Evolutionary conservation across 2,329 filamentous ascomycete species (phyloP).

Genomic region (Neocatenulostroma microsporum): DNA sequence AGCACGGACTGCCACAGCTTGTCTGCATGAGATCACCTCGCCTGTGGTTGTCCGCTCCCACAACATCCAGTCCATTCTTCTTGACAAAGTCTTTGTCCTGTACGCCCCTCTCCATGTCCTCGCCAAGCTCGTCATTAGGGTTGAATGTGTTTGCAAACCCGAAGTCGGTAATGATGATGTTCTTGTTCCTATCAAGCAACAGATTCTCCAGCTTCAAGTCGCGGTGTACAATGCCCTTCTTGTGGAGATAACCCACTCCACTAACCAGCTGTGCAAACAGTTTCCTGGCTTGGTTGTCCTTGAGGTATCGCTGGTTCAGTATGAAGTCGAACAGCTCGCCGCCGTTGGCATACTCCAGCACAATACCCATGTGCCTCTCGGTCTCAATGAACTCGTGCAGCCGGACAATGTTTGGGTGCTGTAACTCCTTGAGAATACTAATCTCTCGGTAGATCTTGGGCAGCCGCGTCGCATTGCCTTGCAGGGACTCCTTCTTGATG

Average conservation of each 20-base stretch:
- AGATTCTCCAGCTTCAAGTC: constrained; percentile 96
- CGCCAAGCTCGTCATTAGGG: constrained; percentile 73
- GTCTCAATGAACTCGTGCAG: constrained; percentile 99
- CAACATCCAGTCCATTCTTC: constrained; percentile 71
- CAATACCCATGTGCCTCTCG: constrained; percentile 93
- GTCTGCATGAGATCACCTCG: constrained; percentile 98
- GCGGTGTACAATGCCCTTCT: constrained; percentile 96
- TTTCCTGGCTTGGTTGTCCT: constrained; percentile 81
- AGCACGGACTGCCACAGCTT: constrained; percentile 95
- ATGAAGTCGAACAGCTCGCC: constrained; percentile 99
- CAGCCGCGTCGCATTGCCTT: constrained; percentile 77
- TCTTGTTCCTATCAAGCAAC: constrained; percentile 87
- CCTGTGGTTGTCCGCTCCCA: constrained; percentile 56
- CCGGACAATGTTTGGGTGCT: constrained; percentile 93
- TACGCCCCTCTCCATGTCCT: constrained; percentile 83
- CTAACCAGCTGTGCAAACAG: constrained; percentile 94
- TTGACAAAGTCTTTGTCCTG: constrained; percentile 84
- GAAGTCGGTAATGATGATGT: constrained; percentile 99
- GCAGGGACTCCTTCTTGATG: constrained; percentile 84
- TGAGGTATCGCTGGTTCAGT: constrained; percentile 89
- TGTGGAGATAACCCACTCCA: constrained; percentile 93
- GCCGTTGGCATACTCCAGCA: constrained; percentile 94
- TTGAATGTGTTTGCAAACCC: constrained; percentile 98
- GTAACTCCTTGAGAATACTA: constrained; percentile 74
- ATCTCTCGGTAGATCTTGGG: constrained; percentile 98